Evolutionary conservation across 1,284 basidiomycete genomes (phyloP), one percentile per base, ranked within the genome.

Genomic region (Termitomyces sp.): DNA sequence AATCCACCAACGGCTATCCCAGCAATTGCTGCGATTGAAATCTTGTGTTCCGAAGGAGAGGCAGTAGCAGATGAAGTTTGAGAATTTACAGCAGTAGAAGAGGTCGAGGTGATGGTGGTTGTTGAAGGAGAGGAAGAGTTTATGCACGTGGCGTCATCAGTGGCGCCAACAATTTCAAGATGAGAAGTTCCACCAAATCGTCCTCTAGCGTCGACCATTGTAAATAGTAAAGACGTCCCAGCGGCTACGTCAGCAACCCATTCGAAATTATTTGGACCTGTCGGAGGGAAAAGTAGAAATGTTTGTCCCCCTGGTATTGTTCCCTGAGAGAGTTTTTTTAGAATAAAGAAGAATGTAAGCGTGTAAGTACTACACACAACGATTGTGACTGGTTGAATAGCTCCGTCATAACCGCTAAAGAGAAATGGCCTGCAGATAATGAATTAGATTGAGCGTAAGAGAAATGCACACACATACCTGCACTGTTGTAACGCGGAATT

Each of bases 291-390:
- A 13, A 89, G 58, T n/a, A 71, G 54, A 57, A 84, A 70, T 7
- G 73, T 62, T 19, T 74, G 68, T 12, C 88, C 88, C 15, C 79
- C 79, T 12, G 88, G 88, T 54, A 91, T 79, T 19, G 88, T 61
- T 24, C 77, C 86, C 87, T 88, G 53, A 21, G n/a, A 21, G 19
- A 53, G 28, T 41, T 53, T 53, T 15, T 7, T 50, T 38, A 53
- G 38, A 41, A 24, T 36, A 26, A 33, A 8, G 33, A 40, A 52
- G 15, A n/a, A 9, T 34, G n/a, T 38, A 6, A 8, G 24, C 54
- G 34, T 43, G 28, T 42, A 17, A 13, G 5, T 21, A 1, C 30
- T 36, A 68, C 77, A 55, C 61, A 88, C 86, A 52, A 70, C 68
- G 42, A 89, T 80, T 2, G 78, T 82, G 15, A 87, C 70, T 0